A percentile compares a stretch with the other conserved stretches of the same genome.
Conservation (phyloP, 192 early-diverging fungal species). For the Umbelopsis sp. region DNA sequence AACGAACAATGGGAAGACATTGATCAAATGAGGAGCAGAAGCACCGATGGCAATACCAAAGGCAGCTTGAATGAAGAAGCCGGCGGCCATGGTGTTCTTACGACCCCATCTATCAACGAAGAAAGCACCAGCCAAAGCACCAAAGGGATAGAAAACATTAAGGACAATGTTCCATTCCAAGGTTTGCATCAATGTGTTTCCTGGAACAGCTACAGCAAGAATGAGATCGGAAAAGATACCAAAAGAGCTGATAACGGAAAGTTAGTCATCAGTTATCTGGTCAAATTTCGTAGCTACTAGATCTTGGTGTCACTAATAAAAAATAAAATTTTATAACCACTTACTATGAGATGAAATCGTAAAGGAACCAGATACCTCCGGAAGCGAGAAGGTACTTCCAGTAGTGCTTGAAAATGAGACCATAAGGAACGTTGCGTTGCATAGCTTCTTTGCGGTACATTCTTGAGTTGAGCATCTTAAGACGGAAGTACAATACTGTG, state of each 20-base stretch:
- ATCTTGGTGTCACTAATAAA: not conserved
- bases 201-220: constrained; percentile 23
- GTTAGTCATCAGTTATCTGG: no score
- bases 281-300: not conserved
- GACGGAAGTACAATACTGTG: constrained; percentile 52
- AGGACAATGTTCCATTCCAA: constrained; percentile 54
- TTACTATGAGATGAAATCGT: constrained; percentile 42
- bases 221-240: constrained; percentile 38
- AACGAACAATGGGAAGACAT: constrained; percentile 50
- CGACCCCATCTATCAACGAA: constrained; percentile 49
- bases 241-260: constrained; percentile 9
- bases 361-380: constrained; percentile 50
- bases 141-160: constrained; percentile 54
- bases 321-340: not conserved
- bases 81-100: constrained; percentile 51
- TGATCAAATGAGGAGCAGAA: constrained; percentile 38
- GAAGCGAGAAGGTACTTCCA: constrained; percentile 57
- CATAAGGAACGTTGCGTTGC: constrained; percentile 51
- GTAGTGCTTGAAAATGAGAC: constrained; percentile 48
- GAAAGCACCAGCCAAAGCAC: constrained; percentile 47
- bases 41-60: constrained; percentile 49
- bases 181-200: constrained; percentile 48
- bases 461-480: constrained; percentile 59
- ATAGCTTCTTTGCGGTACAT: constrained; percentile 51
- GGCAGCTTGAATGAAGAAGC: constrained; percentile 50